phyloP scores from a whole-genome alignment of 2,329 filamentous ascomycete genomes.

The Coniochaeta ligniaria region DNA sequence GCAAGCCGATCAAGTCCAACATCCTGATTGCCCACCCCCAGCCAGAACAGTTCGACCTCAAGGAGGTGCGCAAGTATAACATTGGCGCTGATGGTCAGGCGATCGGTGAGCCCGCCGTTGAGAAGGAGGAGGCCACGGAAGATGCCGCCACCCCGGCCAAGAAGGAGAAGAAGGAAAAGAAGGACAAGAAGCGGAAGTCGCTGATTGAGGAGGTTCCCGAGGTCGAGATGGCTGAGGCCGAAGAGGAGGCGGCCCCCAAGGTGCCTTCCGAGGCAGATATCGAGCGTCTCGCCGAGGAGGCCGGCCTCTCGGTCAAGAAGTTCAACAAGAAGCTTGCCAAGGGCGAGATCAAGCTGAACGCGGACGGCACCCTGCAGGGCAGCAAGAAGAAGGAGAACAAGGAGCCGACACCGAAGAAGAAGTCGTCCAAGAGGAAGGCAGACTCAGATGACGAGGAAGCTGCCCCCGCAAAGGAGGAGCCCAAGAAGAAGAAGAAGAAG shows the following conservation, averaged over 20 bases:
- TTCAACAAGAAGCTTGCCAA: constrained; percentile 74
- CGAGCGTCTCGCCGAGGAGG: constrained; percentile 54
- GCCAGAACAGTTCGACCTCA: constrained; percentile 80
- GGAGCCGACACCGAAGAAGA: constrained; percentile 41
- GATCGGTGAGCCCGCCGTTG: constrained; percentile 51
- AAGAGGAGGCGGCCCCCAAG: constrained; percentile 12
- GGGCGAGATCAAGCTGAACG: constrained; percentile 62
- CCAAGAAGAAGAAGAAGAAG: constrained; percentile 39
- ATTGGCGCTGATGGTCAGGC: constrained; percentile 78
- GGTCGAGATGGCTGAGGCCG: constrained; percentile 23
- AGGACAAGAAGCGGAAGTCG: constrained; percentile 41
- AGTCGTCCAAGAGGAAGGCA: constrained; percentile 59
- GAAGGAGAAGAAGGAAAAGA: constrained; percentile 22
- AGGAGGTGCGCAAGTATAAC: constrained; percentile 93
- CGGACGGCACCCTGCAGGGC: constrained; percentile 58
- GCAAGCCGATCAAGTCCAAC: constrained; percentile 76
- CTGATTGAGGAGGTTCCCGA: constrained; percentile 36
- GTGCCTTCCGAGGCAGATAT: constrained; percentile 44
- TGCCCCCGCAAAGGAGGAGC: constrained; percentile 52
- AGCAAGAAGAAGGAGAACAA: constrained; percentile 63
- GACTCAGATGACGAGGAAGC: constrained; percentile 62
- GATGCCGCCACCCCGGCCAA: constrained; percentile 9
- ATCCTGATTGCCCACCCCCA: constrained; percentile 53
- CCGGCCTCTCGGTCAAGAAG: constrained; percentile 66
- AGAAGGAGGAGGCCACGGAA: constrained; percentile 20